Conservation (phyloP, 1,139 yeast genomes). For the Pneumocystis oryctolagi region DNA sequence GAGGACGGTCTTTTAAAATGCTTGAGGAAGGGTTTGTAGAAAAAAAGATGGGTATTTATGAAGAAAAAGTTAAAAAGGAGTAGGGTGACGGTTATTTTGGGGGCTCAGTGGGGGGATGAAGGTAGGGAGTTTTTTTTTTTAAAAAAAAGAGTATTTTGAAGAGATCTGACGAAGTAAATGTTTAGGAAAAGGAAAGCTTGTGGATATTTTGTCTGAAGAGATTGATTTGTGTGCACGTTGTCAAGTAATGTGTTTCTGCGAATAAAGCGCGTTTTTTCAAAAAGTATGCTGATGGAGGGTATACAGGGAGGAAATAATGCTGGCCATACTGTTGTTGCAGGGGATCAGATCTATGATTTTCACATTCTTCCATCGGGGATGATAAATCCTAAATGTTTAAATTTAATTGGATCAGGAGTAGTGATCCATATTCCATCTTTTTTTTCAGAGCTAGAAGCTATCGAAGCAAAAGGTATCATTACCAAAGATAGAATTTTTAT, state of each 20-base stretch:
- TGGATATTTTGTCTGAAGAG: constrained; percentile 81
- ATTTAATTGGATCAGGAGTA: constrained; percentile 90
- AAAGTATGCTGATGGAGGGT: neutral
- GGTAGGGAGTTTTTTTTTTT: constrained; percentile 25
- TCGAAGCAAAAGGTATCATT: constrained; percentile 62
- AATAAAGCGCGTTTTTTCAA: no score
- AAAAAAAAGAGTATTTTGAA: neutral
- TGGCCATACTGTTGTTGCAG: constrained; percentile 94
- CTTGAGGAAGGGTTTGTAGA: neutral
- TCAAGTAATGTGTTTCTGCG: constrained; percentile 39
- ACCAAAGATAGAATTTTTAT: constrained; percentile 71
- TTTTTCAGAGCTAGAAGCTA: constrained; percentile 66
- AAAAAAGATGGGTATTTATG: neutral
- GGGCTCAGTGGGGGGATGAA: constrained; percentile 99
- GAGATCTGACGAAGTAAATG: neutral
- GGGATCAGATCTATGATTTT: constrained; percentile 78
- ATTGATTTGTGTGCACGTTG: constrained; percentile 96
- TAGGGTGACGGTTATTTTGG: constrained; percentile 91
- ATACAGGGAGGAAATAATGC: constrained; percentile 86
- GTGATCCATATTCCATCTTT: constrained; percentile 91
- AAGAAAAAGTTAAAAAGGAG: neutral
- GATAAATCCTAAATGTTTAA: constrained; percentile 79
- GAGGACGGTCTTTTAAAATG: no score
- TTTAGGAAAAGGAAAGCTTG: constrained; percentile 84
- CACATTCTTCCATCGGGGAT: constrained; percentile 94